Percentiles rank a stretch among this genome's conserved stretches.
These are phyloP conservation scores for Lathyrus tuberosus DNA, from an alignment of 306 rosid species.

Conservation along the genomic window DNA sequence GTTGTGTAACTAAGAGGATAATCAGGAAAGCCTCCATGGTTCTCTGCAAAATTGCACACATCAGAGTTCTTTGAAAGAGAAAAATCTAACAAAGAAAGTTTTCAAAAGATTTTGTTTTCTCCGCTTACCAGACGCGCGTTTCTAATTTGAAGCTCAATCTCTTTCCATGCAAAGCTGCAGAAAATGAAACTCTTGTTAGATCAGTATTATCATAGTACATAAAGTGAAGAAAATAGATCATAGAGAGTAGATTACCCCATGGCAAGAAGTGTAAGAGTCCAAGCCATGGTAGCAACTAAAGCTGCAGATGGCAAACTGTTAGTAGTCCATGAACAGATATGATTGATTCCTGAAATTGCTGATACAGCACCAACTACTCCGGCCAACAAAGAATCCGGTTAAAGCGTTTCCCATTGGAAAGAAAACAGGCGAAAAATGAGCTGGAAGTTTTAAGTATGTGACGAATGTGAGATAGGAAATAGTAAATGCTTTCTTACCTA, in stretches of 20 bases:
- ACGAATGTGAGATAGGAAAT: neutral
- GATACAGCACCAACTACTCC: conserved; percentile 90
- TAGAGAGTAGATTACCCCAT: conserved; percentile 72
- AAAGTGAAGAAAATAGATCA: too few species aligned
- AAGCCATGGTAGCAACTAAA: conserved; percentile 73
- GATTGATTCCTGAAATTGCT: conserved; percentile 65
- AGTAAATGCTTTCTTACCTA: conserved; percentile 62
- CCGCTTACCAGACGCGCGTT: too few species aligned
- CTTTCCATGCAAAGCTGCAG: too few species aligned
- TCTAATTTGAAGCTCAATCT: too few species aligned
- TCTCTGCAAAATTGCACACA: too few species aligned
- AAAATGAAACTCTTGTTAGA: too few species aligned
- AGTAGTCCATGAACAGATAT: conserved; percentile 68
- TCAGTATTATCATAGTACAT: too few species aligned
- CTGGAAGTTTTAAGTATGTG: conserved; percentile 52
- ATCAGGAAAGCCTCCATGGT: too few species aligned
- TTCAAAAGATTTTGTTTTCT: too few species aligned
- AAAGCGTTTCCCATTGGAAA: conserved; percentile 97
- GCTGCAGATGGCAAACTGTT: conserved; percentile 85
- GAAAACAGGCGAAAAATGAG: conserved; percentile 83
- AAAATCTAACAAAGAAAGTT: too few species aligned
- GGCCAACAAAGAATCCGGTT: conserved; percentile 88
- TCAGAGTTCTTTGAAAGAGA: too few species aligned
- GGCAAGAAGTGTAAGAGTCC: conserved; percentile 86
- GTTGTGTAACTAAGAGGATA: too few species aligned